Base-by-base conservation (phyloP, 2,329 filamentous ascomycete genomes). In the Ceratocystis alfenasii region DNA sequence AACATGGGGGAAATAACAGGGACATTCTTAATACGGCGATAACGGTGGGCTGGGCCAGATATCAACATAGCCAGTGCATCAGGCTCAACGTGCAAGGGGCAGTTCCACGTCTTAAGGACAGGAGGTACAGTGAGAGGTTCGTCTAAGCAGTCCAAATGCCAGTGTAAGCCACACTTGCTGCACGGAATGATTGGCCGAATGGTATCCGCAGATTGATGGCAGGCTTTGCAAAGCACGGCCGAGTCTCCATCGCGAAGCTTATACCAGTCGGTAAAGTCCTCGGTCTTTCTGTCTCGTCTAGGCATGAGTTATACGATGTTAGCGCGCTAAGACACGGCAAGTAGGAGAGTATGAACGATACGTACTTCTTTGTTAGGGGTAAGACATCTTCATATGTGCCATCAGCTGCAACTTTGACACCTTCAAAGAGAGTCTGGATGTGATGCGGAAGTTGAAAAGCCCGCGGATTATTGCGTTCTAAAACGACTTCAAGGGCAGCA, bases 81-180 rank as follows among this genome's bases (percentile, higher is more conserved):
- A 69, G 93, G 86, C 64, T 94, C 89, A 53, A 88, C 80, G 73
- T 99, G 94, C 69, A 88, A 85, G 62, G 93, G 93, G 73, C 94
- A 99, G 75, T 86, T 87, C 90, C 91, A 99, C 65, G 86, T 87
- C 71, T 87, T 85, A 63, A 87, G 80, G 63, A 85, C 81, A 10
- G 92, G 92, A 48, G 90, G 88, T 65, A 88, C 85, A 44, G 91
- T 85, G 72, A 92, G 77, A 44, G 93, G 92, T 33, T 90, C 89
- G 72, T 95, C 87, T 17, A 95, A 78, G 75, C 94, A 99, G 75
- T 97, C 93, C 63, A 96, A 79, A 77, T 99, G 94, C 88, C 92
- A 99, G 72, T 87, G 82, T 44, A 90, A 81, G 12, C 83, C 80
- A 75, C 93, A 99, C 71, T 82, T 84, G 74, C 91, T 91, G 78